Conservation (phyloP, 2,329 filamentous ascomycete genomes). For the Diaporthe ampelina region DNA sequence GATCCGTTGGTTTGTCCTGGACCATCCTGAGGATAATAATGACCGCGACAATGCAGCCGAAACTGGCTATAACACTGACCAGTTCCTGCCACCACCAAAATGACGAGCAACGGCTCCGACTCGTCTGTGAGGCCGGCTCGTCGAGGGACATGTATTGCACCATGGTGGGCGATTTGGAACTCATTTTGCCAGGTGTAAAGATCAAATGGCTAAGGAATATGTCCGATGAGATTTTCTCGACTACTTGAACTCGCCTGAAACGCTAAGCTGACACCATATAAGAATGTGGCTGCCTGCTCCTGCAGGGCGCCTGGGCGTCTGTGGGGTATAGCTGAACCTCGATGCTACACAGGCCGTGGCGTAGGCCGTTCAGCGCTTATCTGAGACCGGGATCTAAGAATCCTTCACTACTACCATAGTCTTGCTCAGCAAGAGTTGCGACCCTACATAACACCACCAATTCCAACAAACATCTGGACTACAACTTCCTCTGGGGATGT, state of each 20-base stretch:
- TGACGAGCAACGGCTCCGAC: not conserved
- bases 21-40: constrained; percentile 9
- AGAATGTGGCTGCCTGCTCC: constrained; percentile 3
- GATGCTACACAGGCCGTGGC: not conserved
- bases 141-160: constrained; percentile 4
- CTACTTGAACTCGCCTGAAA: constrained; percentile 6
- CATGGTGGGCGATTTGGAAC: not conserved
- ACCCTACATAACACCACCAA: not conserved
- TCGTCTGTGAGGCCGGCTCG: not conserved
- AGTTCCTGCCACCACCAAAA: constrained; percentile 28
- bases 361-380: not conserved
- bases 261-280: not conserved
- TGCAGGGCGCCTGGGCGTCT: not conserved
- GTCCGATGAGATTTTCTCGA: not conserved
- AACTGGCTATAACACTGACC: constrained; percentile 1
- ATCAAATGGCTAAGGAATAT: not conserved
- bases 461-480: not conserved
- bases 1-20: constrained; percentile 18
- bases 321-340: not conserved
- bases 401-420: not conserved
- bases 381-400: not conserved
- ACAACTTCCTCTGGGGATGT: not conserved
- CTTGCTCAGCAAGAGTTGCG: not conserved
- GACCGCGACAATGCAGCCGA: constrained; percentile 14
- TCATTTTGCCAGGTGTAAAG: not conserved